Percentiles rank a stretch among this genome's conserved stretches.
These are phyloP conservation scores for Pseudocercospora pini-densiflorae DNA, from an alignment of 2,329 filamentous ascomycete species.

Conservation along the genomic window DNA sequence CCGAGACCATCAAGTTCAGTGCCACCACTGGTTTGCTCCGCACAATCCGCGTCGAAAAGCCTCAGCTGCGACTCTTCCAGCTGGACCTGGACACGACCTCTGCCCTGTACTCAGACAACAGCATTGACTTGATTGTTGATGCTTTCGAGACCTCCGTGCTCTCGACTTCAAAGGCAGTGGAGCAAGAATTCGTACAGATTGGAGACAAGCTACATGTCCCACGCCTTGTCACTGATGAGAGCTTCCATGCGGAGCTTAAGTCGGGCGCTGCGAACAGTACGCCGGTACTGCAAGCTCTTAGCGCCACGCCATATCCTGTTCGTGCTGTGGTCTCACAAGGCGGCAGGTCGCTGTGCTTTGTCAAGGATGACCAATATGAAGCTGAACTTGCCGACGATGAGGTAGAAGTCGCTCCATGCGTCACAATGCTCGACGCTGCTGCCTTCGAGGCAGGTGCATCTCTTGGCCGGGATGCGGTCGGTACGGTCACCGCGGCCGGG, in stretches of 20 bases:
- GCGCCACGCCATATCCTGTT: not conserved
- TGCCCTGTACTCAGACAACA: constrained; percentile 1
- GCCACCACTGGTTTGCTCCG: constrained; percentile 8
- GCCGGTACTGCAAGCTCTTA: not conserved
- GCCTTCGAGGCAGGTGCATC: constrained; percentile 1
- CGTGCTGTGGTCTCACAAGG: constrained; percentile 8
- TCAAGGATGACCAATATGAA: constrained; percentile 9
- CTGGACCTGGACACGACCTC: constrained; percentile 6
- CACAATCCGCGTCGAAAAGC: constrained; percentile 13
- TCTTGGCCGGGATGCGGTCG: not conserved
- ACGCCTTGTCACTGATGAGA: constrained; percentile 11
- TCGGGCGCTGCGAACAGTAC: not conserved
- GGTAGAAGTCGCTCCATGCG: not conserved
- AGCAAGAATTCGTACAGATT: constrained; percentile 11
- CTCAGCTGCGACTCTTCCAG: constrained; percentile 13
- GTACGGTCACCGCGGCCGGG: not conserved
- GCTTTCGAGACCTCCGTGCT: constrained; percentile 12
- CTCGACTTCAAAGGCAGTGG: not conserved
- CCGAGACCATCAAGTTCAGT: constrained; percentile 5
- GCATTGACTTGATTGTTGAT: constrained; percentile 12
- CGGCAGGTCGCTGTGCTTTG: not conserved
- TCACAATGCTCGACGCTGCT: constrained; percentile 2
- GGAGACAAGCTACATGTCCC: constrained; percentile 10
- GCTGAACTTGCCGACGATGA: constrained; percentile 6
- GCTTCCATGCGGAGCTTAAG: constrained; percentile 13